A percentile compares a stretch with the other conserved stretches of the same genome.
phyloP scores from a whole-genome alignment of 257 asterid genomes.

The Nicotiana tabacum region DNA sequence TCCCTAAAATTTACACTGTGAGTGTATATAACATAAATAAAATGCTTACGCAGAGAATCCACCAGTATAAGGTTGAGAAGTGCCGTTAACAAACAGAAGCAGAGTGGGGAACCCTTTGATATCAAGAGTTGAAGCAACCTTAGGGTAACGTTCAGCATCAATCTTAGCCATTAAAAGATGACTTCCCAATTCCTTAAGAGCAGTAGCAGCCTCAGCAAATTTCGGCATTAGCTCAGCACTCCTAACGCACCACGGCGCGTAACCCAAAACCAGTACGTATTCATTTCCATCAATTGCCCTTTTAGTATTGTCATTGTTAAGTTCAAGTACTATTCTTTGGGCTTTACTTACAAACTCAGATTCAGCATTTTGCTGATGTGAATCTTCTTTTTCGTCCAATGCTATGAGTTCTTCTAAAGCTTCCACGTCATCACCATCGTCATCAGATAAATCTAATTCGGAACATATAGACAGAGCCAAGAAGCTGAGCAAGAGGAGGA shows the following conservation, averaged over 20 bases:
- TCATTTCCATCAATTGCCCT: conserved; percentile 62
- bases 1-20: too few species aligned
- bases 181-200: conserved; percentile 59
- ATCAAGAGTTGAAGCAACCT: conserved; percentile 63
- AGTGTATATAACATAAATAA: background rate
- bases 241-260: conserved; percentile 88
- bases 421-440: conserved; percentile 42
- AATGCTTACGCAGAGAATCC: conserved; percentile 81
- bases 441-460: conserved; percentile 19
- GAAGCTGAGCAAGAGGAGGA: conserved; percentile 37
- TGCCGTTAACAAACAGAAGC: conserved; percentile 74
- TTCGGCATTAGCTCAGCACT: conserved; percentile 98
- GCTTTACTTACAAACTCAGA: conserved; percentile 83
- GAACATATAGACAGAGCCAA: conserved; percentile 20
- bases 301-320: conserved; percentile 52
- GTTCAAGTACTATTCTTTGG: conserved; percentile 82
- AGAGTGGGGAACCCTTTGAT: conserved; percentile 85
- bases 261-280: conserved; percentile 77
- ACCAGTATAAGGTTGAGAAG: conserved; percentile 74
- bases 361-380: conserved; percentile 46
- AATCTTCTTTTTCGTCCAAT: conserved; percentile 55
- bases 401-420: conserved; percentile 76
- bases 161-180: conserved; percentile 67
- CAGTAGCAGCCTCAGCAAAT: conserved; percentile 91
- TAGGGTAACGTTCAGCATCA: conserved; percentile 78